These are phyloP conservation scores for carrot (Daucus carota) DNA, from an alignment of 129 eudicot genomes.

Conservation along the genomic window DH1_v3.0 NC_030384.2:44433001-44433500, in stretches of 20 bases:
- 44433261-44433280: background rate
- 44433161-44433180: background rate
- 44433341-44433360: background rate
- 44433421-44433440: background rate
- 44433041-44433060: background rate
- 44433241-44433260: background rate
- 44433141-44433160: background rate
- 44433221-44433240: background rate
- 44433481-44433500: slow-evolving; percentile 49
- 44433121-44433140: background rate
- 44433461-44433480: slow-evolving; percentile 17
- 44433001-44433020: too few species aligned
- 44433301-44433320: background rate
- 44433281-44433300: background rate
- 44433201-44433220: background rate
- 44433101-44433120: background rate
- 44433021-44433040: background rate
- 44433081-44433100: too few species aligned
- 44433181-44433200: background rate
- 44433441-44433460: background rate
- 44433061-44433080: background rate
- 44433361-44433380: background rate
- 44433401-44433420: background rate
- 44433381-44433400: background rate
- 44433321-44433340: slow-evolving; percentile 1